Conservation (phyloP, 257 asterid species). For the Osmanthus fragrans region DNA sequence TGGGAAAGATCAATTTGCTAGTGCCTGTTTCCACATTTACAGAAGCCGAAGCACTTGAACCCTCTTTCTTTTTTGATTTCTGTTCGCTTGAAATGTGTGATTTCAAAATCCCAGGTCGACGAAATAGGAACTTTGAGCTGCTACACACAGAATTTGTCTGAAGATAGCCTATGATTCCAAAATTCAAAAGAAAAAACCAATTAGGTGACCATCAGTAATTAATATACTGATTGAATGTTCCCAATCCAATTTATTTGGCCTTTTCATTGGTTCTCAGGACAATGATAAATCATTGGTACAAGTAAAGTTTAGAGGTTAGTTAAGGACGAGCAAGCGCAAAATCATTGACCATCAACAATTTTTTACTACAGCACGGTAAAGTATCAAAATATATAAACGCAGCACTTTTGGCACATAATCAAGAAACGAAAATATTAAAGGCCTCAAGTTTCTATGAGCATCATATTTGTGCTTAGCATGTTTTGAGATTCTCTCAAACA, state of each 20-base stretch:
- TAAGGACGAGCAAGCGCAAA: neutral
- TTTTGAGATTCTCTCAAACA: neutral
- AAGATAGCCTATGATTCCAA: slow-evolving; percentile 40
- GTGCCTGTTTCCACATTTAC: slow-evolving; percentile 27
- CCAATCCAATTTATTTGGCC: too few species aligned
- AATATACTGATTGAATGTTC: neutral
- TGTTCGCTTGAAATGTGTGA: slow-evolving; percentile 44
- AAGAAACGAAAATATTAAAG: neutral
- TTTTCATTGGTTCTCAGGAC: neutral
- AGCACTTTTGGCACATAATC: slow-evolving; percentile 7
- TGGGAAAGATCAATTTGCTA: slow-evolving; percentile 43
- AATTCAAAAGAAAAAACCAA: neutral
- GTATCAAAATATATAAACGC: slow-evolving; percentile 4
- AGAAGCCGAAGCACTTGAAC: slow-evolving; percentile 42
- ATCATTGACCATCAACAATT: neutral
- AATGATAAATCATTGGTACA: neutral
- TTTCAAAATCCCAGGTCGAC: slow-evolving; percentile 40
- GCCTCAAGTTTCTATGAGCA: neutral
- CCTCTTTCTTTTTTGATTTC: slow-evolving; percentile 41
- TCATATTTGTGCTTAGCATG: neutral
- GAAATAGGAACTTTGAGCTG: slow-evolving; percentile 75
- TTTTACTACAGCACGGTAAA: neutral
- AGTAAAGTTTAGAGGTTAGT: neutral
- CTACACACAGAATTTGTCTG: slow-evolving; percentile 51
- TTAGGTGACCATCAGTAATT: slow-evolving; percentile 1